A percentile compares a stretch with the other conserved stretches of the same genome.
Evolutionary conservation across 805 yeast genomes (phyloP).

Genomic region (Barnettozyma botsteinii): DNA sequence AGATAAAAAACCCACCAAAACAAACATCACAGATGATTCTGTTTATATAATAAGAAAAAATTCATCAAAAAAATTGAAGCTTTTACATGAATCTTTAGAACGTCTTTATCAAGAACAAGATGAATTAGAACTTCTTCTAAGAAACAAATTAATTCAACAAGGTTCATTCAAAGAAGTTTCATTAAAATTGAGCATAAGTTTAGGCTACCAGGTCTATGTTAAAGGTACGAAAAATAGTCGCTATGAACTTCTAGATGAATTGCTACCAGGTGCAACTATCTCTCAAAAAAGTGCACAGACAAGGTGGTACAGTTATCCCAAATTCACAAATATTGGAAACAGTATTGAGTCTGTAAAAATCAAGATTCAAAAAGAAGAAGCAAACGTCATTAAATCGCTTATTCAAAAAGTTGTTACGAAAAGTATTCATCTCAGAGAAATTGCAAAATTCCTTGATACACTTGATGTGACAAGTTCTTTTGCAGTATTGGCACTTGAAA

Average conservation of each 20-base stretch:
- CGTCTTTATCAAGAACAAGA: slow-evolving; percentile 6
- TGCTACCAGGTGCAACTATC: slow-evolving; percentile 23
- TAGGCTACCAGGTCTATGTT: slow-evolving; percentile 45
- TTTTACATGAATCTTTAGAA: slow-evolving; percentile 23
- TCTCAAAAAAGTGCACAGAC: slow-evolving; percentile 38
- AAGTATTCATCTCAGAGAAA: slow-evolving; percentile 42
- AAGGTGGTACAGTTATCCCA: slow-evolving; percentile 38
- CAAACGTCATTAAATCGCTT: slow-evolving; percentile 42
- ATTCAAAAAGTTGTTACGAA: slow-evolving; percentile 39
- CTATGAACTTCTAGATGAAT: slow-evolving; percentile 3
- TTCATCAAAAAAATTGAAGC: slow-evolving; percentile 8
- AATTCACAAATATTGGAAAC: slow-evolving; percentile 51
- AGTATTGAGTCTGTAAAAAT: slow-evolving; percentile 39
- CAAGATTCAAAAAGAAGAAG: slow-evolving; percentile 51
- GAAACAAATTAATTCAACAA: slow-evolving; percentile 14
- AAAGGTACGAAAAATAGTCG: slow-evolving; percentile 23
- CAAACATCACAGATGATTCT: neutral
- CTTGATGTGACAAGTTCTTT: slow-evolving; percentile 73
- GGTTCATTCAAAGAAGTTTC: slow-evolving; percentile 27
- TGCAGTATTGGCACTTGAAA: slow-evolving; percentile 65
- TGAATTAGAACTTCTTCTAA: neutral
- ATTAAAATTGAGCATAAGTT: slow-evolving; percentile 36
- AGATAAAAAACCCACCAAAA: neutral
- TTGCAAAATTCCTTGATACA: slow-evolving; percentile 50
- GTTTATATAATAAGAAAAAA: slow-evolving; percentile 9